Conservation (phyloP, 2,329 filamentous ascomycete species). For the Diaporthe aspalathi region DNA sequence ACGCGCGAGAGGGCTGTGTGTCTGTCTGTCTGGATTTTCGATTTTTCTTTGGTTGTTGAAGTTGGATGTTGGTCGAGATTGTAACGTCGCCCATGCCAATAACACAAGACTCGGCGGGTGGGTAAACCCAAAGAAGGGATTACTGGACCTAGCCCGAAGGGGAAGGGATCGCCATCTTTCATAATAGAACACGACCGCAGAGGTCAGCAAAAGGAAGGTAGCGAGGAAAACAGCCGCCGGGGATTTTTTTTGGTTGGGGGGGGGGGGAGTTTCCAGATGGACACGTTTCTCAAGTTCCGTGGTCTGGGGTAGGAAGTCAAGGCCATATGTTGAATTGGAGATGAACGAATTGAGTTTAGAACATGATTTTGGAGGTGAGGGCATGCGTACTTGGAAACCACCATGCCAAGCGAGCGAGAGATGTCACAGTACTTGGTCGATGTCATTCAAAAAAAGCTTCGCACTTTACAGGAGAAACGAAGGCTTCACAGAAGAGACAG, state of each 20-base stretch:
- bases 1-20: background rate
- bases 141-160: background rate
- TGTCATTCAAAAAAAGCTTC: background rate
- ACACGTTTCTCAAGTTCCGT: background rate
- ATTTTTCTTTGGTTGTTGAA: background rate
- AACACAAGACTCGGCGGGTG: background rate
- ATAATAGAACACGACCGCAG: conserved; percentile 4
- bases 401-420: background rate
- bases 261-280: background rate
- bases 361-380: no score
- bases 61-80: background rate
- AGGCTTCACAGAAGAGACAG: background rate
- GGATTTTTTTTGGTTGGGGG: no score
- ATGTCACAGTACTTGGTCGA: background rate
- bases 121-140: background rate
- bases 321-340: background rate
- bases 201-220: background rate
- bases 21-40: background rate
- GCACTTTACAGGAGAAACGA: background rate
- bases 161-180: conserved; percentile 19
- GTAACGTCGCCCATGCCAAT: background rate
- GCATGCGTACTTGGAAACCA: background rate
- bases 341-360: background rate
- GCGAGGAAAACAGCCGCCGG: background rate
- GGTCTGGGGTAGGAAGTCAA: background rate